phyloP scores from a whole-genome alignment of 345 rosid genomes.

The sweet orange (Citrus sinensis) region DNA sequence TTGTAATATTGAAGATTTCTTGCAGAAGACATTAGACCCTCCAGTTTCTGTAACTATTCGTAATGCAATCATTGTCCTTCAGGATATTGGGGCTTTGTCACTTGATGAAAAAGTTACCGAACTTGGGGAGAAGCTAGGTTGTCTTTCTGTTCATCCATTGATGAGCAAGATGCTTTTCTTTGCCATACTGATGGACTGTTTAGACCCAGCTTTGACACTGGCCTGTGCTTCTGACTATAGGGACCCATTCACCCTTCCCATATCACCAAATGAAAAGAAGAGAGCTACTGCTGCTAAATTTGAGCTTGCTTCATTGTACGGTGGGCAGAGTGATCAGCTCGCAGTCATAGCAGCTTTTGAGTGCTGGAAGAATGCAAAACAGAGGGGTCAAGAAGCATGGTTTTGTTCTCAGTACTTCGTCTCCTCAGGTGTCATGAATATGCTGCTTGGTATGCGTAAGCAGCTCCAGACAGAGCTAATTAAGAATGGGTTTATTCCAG shows the following conservation, averaged over 20 bases:
- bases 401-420: constrained; percentile 81
- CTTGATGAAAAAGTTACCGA: constrained; percentile 74
- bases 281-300: constrained; percentile 66
- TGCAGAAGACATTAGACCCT: constrained; percentile 81
- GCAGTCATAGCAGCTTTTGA: constrained; percentile 91
- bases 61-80: constrained; percentile 72
- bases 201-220: constrained; percentile 92
- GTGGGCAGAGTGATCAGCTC: constrained; percentile 87
- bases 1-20: constrained; percentile 61
- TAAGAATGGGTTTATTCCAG: constrained; percentile 61
- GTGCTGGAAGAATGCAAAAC: constrained; percentile 82
- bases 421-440: constrained; percentile 65
- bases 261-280: constrained; percentile 68
- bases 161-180: constrained; percentile 94
- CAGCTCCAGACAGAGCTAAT: constrained; percentile 73
- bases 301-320: constrained; percentile 81
- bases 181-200: constrained; percentile 83
- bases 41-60: constrained; percentile 66
- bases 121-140: constrained; percentile 84
- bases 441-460: constrained; percentile 81
- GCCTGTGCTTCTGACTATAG: constrained; percentile 92
- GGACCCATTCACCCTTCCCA: constrained; percentile 83
- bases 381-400: constrained; percentile 46
- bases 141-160: constrained; percentile 85
- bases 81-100: constrained; percentile 87